phyloP scores from a whole-genome alignment of 768 basidiomycete genomes.

The Scleroderma citrinum region DNA sequence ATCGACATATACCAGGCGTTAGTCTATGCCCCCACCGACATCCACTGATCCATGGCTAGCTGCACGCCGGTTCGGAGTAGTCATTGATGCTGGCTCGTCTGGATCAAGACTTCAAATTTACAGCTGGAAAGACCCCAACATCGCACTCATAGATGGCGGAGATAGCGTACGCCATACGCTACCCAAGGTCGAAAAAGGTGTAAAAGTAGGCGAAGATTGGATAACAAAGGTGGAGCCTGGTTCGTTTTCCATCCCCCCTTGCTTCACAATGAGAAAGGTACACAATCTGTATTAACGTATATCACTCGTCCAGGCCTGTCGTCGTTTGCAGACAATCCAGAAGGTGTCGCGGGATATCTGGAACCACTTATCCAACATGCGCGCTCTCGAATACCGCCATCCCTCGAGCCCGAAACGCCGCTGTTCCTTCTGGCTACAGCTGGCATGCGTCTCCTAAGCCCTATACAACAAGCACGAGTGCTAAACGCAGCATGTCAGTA shows the following conservation, averaged over 20 bases:
- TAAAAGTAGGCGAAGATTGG: conserved; percentile 76
- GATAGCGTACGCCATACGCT: conserved; percentile 48
- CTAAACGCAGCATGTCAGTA: conserved; percentile 75
- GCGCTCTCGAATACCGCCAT: conserved; percentile 76
- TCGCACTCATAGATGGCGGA: conserved; percentile 47
- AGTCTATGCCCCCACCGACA: conserved; percentile 70
- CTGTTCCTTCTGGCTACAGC: conserved; percentile 94
- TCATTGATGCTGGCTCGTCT: conserved; percentile 98
- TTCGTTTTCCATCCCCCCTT: conserved; percentile 31
- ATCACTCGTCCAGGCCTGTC: conserved; percentile 67
- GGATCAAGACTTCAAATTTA: conserved; percentile 96
- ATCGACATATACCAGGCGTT: not conserved
- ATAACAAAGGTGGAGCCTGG: conserved; percentile 91
- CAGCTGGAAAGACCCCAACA: conserved; percentile 85
- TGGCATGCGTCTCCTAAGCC: conserved; percentile 86
- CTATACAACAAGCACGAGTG: conserved; percentile 62
- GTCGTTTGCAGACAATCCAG: conserved; percentile 63
- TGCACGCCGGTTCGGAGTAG: conserved; percentile 83
- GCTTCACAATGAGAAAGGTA: not conserved
- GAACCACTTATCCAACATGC: conserved; percentile 83
- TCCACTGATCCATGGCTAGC: conserved; percentile 68
- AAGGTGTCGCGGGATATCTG: conserved; percentile 69
- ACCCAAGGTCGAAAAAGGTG: conserved; percentile 90
- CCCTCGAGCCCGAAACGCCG: conserved; percentile 77
- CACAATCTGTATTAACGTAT: not conserved